A percentile compares a stretch with the other conserved stretches of the same genome.
These are phyloP conservation scores for Hymenoscyphus albidus DNA, from an alignment of 2,329 filamentous ascomycete species.

Conservation along the genomic window DNA sequence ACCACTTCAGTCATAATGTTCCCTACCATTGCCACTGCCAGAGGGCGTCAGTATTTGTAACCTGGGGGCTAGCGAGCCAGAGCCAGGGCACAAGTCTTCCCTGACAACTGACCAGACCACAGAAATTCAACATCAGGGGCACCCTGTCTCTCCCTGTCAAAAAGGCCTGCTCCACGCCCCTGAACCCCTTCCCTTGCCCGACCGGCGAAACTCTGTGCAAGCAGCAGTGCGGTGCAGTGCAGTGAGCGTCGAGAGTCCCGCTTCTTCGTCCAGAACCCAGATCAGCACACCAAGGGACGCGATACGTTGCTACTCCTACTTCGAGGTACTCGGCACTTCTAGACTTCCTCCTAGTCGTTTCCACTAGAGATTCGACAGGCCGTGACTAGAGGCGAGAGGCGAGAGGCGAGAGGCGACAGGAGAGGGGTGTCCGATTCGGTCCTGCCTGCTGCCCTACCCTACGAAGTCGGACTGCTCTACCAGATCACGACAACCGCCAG, in stretches of 20 bases:
- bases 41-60: no score
- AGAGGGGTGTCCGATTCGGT: not conserved
- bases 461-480: not conserved
- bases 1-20: not conserved
- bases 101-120: not conserved
- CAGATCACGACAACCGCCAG: not conserved
- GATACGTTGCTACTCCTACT: conserved; percentile 11
- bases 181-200: conserved; percentile 4
- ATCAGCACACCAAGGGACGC: conserved; percentile 19
- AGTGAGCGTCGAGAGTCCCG: conserved; percentile 1
- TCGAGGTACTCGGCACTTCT: conserved; percentile 8
- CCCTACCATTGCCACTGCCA: not conserved
- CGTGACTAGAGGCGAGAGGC: not conserved
- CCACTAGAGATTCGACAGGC: conserved; percentile 26
- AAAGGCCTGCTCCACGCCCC: not conserved
- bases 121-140: not conserved
- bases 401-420: no score
- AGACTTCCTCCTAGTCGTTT: conserved; percentile 24
- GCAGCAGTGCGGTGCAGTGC: not conserved
- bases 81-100: not conserved
- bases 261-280: conserved; percentile 2
- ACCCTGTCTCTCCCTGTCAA: not conserved
- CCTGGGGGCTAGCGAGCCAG: not conserved
- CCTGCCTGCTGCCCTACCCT: not conserved
- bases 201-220: conserved; percentile 1